Base-by-base conservation (phyloP, 164 flowering plant species). In the Vitis vinifera region DNA sequence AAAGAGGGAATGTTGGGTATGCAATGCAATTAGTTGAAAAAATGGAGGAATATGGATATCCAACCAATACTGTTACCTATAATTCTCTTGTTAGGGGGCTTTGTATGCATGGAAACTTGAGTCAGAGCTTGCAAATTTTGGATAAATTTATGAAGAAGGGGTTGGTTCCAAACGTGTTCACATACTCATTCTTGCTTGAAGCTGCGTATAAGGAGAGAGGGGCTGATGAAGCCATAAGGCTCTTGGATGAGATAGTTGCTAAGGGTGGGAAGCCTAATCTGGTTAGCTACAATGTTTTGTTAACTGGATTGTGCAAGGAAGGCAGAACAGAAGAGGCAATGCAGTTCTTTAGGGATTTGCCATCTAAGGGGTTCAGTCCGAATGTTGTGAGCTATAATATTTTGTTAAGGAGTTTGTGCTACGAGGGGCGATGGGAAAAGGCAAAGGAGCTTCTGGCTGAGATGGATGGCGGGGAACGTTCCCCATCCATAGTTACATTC, bases 311-410 rank as follows among this genome's bases (percentile, higher is more conserved):
- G 68, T 91, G 97, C 81, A 90, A 88, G 72, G 97, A 93, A 81
- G 91, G 87, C 62, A 80, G 97, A 76, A 67, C 72, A 0, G 89
- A 87, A 17, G 97, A 91, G 61, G 98, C 97, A 0, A 78, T 90
- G 19, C 23, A 10, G 10, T 83, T 88, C 62, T 90, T 91, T 65
- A 81, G 91, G 84, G 75, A 75, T 63, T 75, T 93, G 59, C 92
- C 97, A 0, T 68, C 73, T 0, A 87, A 80, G 75, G 97, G 99
- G 4, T 88, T 95, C 79, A 68, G 59, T 51, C 92, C 97, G 14
- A 91, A 91, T 85, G 90, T 84, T 14, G 97, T 93, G 58, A 93
- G 89, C 69, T 90, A 87, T 68, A 95, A 93, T 77, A 90, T 95
- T 30, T 66, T 95, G 78, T 72, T 93, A 63, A 83, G 85, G 78